Conservation (phyloP, 2,329 filamentous ascomycete genomes). For the Xylaria sp. region DNA sequence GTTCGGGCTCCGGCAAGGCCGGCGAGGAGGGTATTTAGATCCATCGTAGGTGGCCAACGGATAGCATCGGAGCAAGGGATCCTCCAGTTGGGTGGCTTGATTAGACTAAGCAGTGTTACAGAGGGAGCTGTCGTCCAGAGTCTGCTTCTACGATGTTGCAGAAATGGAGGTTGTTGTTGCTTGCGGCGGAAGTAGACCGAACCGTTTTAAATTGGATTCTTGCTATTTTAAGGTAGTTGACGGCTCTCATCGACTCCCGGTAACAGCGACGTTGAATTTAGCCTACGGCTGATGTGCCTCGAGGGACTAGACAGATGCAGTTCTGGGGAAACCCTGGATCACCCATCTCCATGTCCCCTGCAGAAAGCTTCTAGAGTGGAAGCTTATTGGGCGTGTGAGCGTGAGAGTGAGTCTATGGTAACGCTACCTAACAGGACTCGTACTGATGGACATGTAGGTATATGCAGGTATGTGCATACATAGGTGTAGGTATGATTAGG, state of each 20-base stretch:
- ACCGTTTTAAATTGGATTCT: constrained; percentile 12
- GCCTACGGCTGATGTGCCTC: constrained; percentile 29
- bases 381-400: constrained; percentile 1
- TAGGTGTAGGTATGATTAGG: not conserved
- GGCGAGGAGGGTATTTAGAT: constrained; percentile 1
- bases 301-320: constrained; percentile 15
- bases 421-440: not conserved
- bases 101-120: not conserved
- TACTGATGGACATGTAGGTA: too few species aligned
- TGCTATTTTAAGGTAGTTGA: constrained; percentile 13
- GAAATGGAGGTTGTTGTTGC: not conserved
- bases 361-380: constrained; percentile 7
- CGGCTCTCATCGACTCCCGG: constrained; percentile 22
- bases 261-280: constrained; percentile 26
- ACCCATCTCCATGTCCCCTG: constrained; percentile 13
- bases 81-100: not conserved
- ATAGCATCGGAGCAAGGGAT: constrained; percentile 13
- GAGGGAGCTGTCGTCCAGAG: not conserved
- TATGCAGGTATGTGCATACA: too few species aligned
- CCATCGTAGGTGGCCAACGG: constrained; percentile 5
- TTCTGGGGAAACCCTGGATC: constrained; percentile 12
- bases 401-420: too few species aligned
- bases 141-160: constrained; percentile 14
- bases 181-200: not conserved
- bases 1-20: too few species aligned